A percentile compares a stretch with the other conserved stretches of the same genome.
phyloP scores from a whole-genome alignment of 495 filamentous ascomycete species.

The Penicillium cosmopolitanum region DNA sequence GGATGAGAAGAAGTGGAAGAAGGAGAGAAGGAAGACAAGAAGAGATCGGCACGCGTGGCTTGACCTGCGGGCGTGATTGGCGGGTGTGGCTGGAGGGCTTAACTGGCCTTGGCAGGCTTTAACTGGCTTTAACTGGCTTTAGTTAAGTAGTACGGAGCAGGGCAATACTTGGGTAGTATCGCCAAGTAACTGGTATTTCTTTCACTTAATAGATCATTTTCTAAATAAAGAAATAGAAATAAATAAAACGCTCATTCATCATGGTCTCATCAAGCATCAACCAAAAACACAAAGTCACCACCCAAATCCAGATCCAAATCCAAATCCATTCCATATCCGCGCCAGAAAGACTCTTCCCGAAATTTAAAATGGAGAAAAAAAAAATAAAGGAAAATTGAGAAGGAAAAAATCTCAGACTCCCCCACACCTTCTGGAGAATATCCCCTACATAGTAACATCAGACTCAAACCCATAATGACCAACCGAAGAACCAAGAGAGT shows the following conservation, averaged over 20 bases:
- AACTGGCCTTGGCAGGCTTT: conserved; percentile 6
- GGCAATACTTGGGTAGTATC: background rate
- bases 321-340: no score
- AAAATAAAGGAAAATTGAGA: background rate
- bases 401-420: no score
- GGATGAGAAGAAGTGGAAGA: background rate
- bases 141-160: background rate
- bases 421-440: background rate
- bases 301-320: background rate
- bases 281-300: conserved; percentile 9
- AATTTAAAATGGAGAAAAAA: conserved; percentile 1
- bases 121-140: background rate
- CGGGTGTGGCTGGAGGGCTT: background rate
- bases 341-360: no score
- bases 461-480: conserved; percentile 22
- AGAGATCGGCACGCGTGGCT: conserved; percentile 8
- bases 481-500: conserved; percentile 24
- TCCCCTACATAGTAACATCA: conserved; percentile 4
- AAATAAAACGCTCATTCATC: conserved; percentile 11
- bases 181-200: no score
- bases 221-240: background rate
- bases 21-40: background rate
- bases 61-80: conserved; percentile 9
- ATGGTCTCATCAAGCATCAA: conserved; percentile 21
- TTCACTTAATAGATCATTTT: background rate